Base-by-base conservation (phyloP, 495 filamentous ascomycete species). In the Astrothelium subdiscretum region DNA sequence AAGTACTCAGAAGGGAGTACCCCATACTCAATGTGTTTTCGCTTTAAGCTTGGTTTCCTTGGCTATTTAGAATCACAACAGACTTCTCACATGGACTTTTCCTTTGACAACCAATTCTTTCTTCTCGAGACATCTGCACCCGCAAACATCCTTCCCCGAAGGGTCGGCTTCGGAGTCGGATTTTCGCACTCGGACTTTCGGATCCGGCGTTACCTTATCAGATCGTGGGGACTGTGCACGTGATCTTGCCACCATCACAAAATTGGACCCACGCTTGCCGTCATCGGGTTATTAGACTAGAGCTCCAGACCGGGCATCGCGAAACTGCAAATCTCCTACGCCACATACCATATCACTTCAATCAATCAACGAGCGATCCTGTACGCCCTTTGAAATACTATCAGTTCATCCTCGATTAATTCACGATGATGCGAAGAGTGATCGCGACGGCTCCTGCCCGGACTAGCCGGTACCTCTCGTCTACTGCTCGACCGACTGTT, bases 381-480 rank as follows among this genome's bases (percentile, higher is more conserved):
- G 2, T 51, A 52, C 42, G 13, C 51, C 35, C 32, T 31, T 20
- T 26, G n/a, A 31, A 48, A 52, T 2, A 11, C 31, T 11, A 15
- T 27, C 6, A n/a, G 24, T n/a, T 22, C 29, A 60, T 42, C n/a
- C 10, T n/a, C 24, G 29, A 54, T 54, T 54, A 8, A 10, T 54
- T 27, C 69, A 77, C 35, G 60, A 84, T 83, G 81, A 79, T 85
- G 72, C 77, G 75, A 65, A 77, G 79, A 75, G 71, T 79, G 43
- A 69, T 80, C 62, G 71, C 76, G 59, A 76, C 74, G 64, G 79
- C 74, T 20, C 81, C 83, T 40, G 77, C 77, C 69, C 64, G 68
- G 26, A 72, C 79, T 59, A 76, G 73, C 67, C 70, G 75, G 66
- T 72, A 75, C 42, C 71, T 78, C 57, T 73, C 80, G 57, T 72